These are phyloP conservation scores for Candida sanyiensis DNA, from an alignment of 805 yeast genomes.

Conservation along the genomic window DNA sequence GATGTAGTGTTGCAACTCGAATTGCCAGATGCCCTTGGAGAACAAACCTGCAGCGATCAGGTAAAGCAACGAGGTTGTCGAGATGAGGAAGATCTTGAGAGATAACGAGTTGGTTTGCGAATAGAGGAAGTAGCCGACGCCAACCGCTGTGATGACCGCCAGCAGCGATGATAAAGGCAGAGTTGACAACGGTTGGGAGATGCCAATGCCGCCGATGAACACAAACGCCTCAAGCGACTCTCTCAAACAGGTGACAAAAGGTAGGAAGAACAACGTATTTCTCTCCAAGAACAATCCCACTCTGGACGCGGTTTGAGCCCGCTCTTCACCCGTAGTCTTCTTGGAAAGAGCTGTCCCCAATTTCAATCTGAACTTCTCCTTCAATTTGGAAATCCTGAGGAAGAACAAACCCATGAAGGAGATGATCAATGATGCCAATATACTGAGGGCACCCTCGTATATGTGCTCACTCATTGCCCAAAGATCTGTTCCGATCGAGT, in stretches of 20 bases:
- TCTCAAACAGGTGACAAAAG: constrained; percentile 79
- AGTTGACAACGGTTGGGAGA: constrained; percentile 60
- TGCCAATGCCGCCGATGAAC: constrained; percentile 83
- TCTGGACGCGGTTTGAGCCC: constrained; percentile 26
- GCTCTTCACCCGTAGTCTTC: constrained; percentile 7
- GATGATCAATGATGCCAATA: constrained; percentile 71
- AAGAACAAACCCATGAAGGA: constrained; percentile 85
- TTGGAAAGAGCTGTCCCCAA: constrained; percentile 37
- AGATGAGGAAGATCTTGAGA: constrained; percentile 64
- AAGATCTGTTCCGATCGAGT: constrained; percentile 71
- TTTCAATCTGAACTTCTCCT: constrained; percentile 74
- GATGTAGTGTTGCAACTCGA: constrained; percentile 74
- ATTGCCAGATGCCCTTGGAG: constrained; percentile 86
- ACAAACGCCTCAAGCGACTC: constrained; percentile 92
- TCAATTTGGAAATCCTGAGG: constrained; percentile 72
- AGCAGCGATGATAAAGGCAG: constrained; percentile 57
- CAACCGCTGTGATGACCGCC: constrained; percentile 54
- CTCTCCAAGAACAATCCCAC: constrained; percentile 41
- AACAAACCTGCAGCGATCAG: constrained; percentile 82
- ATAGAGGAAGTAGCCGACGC: constrained; percentile 64
- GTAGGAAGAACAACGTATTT: constrained; percentile 70
- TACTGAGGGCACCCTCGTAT: constrained; percentile 83
- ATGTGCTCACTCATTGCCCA: constrained; percentile 86
- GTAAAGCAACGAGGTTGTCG: constrained; percentile 75
- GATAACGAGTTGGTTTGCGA: constrained; percentile 76